Evolutionary conservation across 1,284 basidiomycete genomes (phyloP), one percentile per base, ranked within the genome.

Genomic region (Irpex sp.): DNA sequence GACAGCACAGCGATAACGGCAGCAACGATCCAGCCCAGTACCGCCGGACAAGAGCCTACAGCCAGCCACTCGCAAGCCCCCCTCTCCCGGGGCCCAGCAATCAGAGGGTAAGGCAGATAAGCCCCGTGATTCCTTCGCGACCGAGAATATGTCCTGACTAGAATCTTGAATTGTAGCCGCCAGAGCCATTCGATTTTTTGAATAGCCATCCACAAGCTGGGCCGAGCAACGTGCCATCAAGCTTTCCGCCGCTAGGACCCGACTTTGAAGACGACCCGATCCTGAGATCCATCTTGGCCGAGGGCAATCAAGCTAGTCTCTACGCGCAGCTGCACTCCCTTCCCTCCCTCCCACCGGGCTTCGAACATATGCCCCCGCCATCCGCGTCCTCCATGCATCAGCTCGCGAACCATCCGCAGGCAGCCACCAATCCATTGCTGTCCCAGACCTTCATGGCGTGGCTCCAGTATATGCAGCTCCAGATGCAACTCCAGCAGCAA

Each of bases 401-500:
- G 34, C 51, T 63, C 15, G 60, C 62, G 17, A 59, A 56, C 47
- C 66, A 62, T 31, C 54, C 21, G 19, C 65, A 65, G 56, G 37
- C 31, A 19, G 40, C 58, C 4, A n/a, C 59, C 44, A 67, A 66
- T 40, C 72, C 72, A 26, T 69, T 72, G 52, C 51, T 73, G 17
- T 70, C 71, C 31, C 70, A 73, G 57, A 69, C 72, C 51, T 72
- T 74, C 64, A 61, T 73, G 36, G 72, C 73, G 11, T 73, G 69
- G 68, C 66, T 74, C 59, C 72, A 74, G 48, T 73, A 67, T 48
- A 64, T 74, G 68, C 73, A 74, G 56, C 62, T 70, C 62, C 69
- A 72, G 58, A 67, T 65, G 54, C 71, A 71, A 37, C 65, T 66
- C 17, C 69, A 68, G 63, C 67, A 68, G 26, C 38, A 40, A 51